Percentiles rank a stretch among this genome's conserved stretches.
Evolutionary conservation across 148 eudicot genomes (phyloP).

Genomic region (Cornus kousa): DNA sequence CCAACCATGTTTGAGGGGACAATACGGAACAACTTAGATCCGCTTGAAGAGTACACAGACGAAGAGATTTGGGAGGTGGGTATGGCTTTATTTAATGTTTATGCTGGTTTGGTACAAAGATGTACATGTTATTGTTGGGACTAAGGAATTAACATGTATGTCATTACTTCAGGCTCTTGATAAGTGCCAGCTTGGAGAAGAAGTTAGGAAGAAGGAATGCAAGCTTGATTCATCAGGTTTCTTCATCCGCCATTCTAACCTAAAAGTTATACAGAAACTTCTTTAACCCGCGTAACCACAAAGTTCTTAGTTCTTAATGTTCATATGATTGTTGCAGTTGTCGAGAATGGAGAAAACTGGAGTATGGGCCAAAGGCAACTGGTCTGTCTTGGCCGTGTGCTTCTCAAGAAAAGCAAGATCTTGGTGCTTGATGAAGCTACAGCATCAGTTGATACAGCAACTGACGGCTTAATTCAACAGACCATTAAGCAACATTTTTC

Average conservation of each 20-base stretch:
- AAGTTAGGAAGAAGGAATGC: constrained; percentile 70
- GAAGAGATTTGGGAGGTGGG: not conserved
- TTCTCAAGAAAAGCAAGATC: constrained; percentile 47
- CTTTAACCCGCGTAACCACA: not conserved
- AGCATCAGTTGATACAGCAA: constrained; percentile 61
- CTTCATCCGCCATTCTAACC: constrained; percentile 7
- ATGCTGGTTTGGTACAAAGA: not conserved
- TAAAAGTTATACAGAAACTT: not conserved
- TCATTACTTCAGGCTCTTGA: constrained; percentile 65
- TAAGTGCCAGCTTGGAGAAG: constrained; percentile 87
- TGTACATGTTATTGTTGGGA: not conserved
- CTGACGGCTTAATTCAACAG: constrained; percentile 54
- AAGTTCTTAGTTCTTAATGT: not conserved
- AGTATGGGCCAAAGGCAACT: constrained; percentile 57
- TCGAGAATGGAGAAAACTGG: constrained; percentile 47
- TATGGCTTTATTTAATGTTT: not conserved
- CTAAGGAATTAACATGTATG: not conserved
- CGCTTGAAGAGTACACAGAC: not conserved
- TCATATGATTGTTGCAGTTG: not conserved
- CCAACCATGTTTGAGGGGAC: constrained; percentile 75
- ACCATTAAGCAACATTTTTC: constrained; percentile 41
- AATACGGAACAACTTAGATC: constrained; percentile 37
- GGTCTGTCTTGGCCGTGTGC: constrained; percentile 51
- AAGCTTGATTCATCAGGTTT: constrained; percentile 80
- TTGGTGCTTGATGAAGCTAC: constrained; percentile 63